Conservation (phyloP, 768 basidiomycete genomes). For the Termitomyces sp. region DNA sequence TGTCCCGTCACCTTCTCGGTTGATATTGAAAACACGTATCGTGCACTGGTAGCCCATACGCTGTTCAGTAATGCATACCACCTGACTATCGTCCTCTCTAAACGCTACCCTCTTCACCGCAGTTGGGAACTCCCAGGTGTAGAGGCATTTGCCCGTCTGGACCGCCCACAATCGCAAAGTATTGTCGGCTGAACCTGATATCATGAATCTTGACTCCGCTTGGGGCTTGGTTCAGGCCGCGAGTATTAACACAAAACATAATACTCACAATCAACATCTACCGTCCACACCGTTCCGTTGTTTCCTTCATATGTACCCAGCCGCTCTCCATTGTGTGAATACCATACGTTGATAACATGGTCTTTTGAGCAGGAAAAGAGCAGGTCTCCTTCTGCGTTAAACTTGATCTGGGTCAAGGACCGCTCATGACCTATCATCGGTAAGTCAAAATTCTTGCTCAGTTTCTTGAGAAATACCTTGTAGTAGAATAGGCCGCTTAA, state of each 20-base stretch:
- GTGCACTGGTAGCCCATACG: constrained; percentile 92
- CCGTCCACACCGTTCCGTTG: constrained; percentile 96
- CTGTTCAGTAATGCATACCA: constrained; percentile 96
- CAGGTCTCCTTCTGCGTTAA: constrained; percentile 93
- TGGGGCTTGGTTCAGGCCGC: neutral
- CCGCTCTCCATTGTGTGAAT: constrained; percentile 93
- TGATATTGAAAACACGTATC: constrained; percentile 86
- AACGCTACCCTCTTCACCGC: constrained; percentile 96
- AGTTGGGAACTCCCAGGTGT: constrained; percentile 96
- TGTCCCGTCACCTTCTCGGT: constrained; percentile 75
- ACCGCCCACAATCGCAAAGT: constrained; percentile 88
- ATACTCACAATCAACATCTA: constrained; percentile 88
- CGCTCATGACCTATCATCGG: constrained; percentile 81
- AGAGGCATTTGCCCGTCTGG: constrained; percentile 84
- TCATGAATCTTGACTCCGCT: constrained; percentile 80
- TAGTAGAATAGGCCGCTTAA: constrained; percentile 67
- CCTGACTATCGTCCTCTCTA: constrained; percentile 74
- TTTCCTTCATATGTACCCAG: constrained; percentile 95
- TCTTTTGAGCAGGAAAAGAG: constrained; percentile 97
- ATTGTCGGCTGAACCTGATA: constrained; percentile 95
- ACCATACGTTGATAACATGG: constrained; percentile 94
- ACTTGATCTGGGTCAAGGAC: constrained; percentile 95
- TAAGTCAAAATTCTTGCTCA: neutral
- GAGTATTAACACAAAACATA: neutral
- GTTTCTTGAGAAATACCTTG: constrained; percentile 41